phyloP scores from a whole-genome alignment of 176 grass and related monocot genomes.

The Phoenix dactylifera region DNA sequence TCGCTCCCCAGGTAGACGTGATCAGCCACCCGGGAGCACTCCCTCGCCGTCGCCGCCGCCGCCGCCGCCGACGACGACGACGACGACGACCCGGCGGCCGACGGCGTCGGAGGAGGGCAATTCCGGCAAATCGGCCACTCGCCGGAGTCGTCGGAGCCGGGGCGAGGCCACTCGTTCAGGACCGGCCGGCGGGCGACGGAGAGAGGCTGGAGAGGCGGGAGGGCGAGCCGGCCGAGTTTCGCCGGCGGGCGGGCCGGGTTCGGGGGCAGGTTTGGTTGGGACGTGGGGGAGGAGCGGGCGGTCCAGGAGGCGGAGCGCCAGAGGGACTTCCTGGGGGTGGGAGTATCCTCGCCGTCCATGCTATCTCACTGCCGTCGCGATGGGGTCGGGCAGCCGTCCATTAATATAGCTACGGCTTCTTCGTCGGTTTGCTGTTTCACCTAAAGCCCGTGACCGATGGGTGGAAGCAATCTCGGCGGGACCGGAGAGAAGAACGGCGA shows the following conservation, averaged over 20 bases:
- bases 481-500: too few relatives aligned
- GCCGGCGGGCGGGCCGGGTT: conserved; percentile 15
- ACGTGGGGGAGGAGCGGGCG: conserved; percentile 18
- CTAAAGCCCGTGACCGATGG: too few relatives aligned
- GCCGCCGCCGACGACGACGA: background rate
- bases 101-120: background rate
- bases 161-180: conserved; percentile 22
- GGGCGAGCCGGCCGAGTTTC: conserved; percentile 19
- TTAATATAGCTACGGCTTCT: too few relatives aligned
- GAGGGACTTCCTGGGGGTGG: conserved; percentile 28
- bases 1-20: conserved; percentile 47
- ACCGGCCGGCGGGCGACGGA: background rate
- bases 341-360: conserved; percentile 14
- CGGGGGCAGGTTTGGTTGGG: conserved; percentile 2
- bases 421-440: too few relatives aligned
- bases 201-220: conserved; percentile 22
- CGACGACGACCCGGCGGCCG: background rate
- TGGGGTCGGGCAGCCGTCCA: too few relatives aligned
- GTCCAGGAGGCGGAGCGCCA: conserved; percentile 44
- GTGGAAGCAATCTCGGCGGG: too few relatives aligned
- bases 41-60: conserved; percentile 11
- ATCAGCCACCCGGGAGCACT: conserved; percentile 30
- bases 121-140: background rate
- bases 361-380: background rate
- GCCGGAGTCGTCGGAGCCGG: conserved; percentile 31